A percentile compares a stretch with the other conserved stretches of the same genome.
Evolutionary conservation across 2,329 filamentous ascomycete genomes (phyloP).

Genomic region (Pseudofabraea citricarpa): DNA sequence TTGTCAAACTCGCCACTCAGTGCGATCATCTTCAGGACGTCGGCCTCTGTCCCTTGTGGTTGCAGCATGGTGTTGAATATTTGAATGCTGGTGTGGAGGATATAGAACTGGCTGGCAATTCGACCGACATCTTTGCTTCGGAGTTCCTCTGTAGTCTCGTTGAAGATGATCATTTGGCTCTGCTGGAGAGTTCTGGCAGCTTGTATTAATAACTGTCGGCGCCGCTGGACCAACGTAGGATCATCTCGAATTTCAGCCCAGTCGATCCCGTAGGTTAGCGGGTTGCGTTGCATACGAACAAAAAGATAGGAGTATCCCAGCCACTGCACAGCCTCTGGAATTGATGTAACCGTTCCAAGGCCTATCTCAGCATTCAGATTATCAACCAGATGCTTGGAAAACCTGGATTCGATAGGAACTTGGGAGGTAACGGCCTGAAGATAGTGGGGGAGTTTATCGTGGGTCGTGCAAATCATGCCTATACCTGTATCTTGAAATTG

Average conservation of each 20-base stretch:
- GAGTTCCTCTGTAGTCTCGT: conserved; percentile 88
- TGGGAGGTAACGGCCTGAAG: conserved; percentile 90
- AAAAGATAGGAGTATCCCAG: conserved; percentile 97
- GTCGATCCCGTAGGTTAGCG: conserved; percentile 89
- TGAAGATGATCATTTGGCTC: conserved; percentile 99
- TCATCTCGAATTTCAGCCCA: conserved; percentile 89
- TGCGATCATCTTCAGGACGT: conserved; percentile 92
- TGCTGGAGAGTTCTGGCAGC: conserved; percentile 83
- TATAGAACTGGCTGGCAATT: conserved; percentile 96
- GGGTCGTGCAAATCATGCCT: conserved; percentile 94
- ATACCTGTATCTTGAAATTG: conserved; percentile 98
- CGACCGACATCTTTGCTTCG: conserved; percentile 92
- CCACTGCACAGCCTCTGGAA: conserved; percentile 92
- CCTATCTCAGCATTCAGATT: conserved; percentile 95
- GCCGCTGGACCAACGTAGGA: conserved; percentile 77
- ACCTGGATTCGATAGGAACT: conserved; percentile 94
- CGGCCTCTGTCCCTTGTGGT: conserved; percentile 78
- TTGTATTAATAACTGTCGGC: conserved; percentile 80
- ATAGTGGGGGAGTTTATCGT: conserved; percentile 91
- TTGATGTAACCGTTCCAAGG: conserved; percentile 89
- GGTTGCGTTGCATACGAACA: conserved; percentile 91
- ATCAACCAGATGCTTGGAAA: conserved; percentile 89
- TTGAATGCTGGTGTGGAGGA: conserved; percentile 87
- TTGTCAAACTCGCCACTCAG: conserved; percentile 99
- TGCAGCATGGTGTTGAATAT: conserved; percentile 97